Base-by-base conservation (phyloP, 176 grass and related monocot genomes). In the Aegilops umbellulata region DNA sequence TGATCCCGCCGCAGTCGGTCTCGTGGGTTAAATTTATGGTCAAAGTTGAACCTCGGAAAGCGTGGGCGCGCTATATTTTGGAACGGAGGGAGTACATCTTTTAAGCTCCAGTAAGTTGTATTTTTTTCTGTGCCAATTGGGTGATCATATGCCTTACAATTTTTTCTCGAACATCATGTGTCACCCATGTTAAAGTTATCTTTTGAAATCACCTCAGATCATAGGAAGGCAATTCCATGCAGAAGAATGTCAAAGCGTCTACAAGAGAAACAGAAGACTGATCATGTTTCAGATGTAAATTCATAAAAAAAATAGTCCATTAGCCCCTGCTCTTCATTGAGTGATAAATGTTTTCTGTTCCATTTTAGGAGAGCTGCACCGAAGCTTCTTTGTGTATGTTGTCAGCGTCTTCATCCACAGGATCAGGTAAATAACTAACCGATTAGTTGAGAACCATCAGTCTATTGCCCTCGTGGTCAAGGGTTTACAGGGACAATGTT, bases 221-320 rank as follows among this genome's bases (percentile, higher is more conserved):
- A 22, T 46, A 64, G 15, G 60, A 65, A 83, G 58, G 14, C 34
- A 27, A 55, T 81, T 84, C 86, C 75, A 84, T 42, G 80, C 44
- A 88, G 82, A 71, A 81, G 90, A 75, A 87, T 77, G 74, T 94
- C 89, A 76, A 78, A 86, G 74, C 75, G 92, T 14, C 74, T 94
- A 47, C 83, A 81, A 68, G 82, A 94, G 68, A 94, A 84, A 86
- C 30, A 3, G 46, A 89, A 86, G 80, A 41, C 53, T 22, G 76
- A 66, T 44, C 57, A 75, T 36, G 63, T 84, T 80, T 85, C 77
- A 58, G 42, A 87, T 58, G 83, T 93, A 90, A 58, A 51, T 34
- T 73, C 77, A 41, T 12, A 30, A 75, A 68, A 22, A 53, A 67
- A 76, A 51, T 74, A 24, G 11, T 60, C 77, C 23, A 74, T 83